Conservation (phyloP, 352 stramenopile genomes). For the Phytophthora tentaculata region DNA sequence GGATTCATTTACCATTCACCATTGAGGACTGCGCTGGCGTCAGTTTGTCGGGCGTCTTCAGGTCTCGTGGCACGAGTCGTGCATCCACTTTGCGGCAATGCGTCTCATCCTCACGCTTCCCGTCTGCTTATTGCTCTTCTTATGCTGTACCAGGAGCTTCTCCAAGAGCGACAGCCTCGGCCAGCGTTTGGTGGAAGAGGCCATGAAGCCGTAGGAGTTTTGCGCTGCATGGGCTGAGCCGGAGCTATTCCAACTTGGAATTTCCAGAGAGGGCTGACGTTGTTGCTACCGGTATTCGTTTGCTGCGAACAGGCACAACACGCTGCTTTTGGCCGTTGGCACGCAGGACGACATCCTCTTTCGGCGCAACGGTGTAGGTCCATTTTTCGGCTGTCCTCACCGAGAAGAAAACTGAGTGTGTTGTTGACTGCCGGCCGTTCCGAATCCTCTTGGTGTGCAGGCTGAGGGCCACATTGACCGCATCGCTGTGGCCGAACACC, state of each 20-base stretch:
- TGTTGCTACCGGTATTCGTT: conserved; percentile 2
- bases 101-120: conserved; percentile 11
- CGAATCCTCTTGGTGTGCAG: conserved; percentile 19
- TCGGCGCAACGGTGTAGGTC: conserved; percentile 45
- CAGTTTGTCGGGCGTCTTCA: no score
- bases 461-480: conserved; percentile 50
- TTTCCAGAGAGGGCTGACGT: background rate
- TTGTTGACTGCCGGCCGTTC: background rate
- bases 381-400: background rate
- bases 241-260: background rate
- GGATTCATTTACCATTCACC: background rate
- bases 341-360: conserved; percentile 47
- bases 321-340: conserved; percentile 43
- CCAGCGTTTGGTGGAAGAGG: conserved; percentile 41
- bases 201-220: conserved; percentile 28
- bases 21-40: background rate
- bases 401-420: background rate
- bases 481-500: conserved; percentile 45
- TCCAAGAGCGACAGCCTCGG: conserved; percentile 49
- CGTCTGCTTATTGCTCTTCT: conserved; percentile 25
- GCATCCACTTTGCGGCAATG: background rate
- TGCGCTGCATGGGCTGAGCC: background rate
- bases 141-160: conserved; percentile 34
- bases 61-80: no score
- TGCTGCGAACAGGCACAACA: conserved; percentile 39